phyloP scores from a whole-genome alignment of 1,284 basidiomycete genomes.

The Papiliotrema terrestris region DNA sequence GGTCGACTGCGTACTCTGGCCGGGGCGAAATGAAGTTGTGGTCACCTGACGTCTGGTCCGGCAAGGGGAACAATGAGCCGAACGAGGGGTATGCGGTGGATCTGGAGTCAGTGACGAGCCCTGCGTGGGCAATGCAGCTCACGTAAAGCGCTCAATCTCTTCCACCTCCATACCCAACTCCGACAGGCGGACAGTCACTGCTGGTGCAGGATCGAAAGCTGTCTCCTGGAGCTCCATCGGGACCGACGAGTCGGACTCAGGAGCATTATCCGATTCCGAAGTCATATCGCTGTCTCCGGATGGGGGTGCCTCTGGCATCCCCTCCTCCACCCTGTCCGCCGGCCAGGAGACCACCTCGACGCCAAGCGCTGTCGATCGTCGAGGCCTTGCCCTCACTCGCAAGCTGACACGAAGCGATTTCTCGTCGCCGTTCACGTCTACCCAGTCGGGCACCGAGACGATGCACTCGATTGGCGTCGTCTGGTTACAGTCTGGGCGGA shows the following conservation, averaged over 20 bases:
- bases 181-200: not conserved
- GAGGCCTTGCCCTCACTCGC: constrained; percentile 35
- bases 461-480: constrained; percentile 39
- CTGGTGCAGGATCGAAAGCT: not conserved
- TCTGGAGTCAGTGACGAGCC: too few relatives aligned
- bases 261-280: not conserved
- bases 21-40: constrained; percentile 28
- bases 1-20: constrained; percentile 13
- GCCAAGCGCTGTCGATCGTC: not conserved
- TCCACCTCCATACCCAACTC: constrained; percentile 47
- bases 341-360: not conserved
- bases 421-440: constrained; percentile 39
- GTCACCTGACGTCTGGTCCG: too few relatives aligned
- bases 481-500: constrained; percentile 19
- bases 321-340: not conserved
- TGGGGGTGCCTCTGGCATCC: too few relatives aligned
- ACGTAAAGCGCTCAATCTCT: constrained; percentile 38
- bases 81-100: constrained; percentile 23
- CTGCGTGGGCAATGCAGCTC: too few relatives aligned
- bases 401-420: constrained; percentile 32
- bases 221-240: constrained; percentile 14
- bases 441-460: constrained; percentile 41
- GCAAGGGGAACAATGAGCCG: constrained; percentile 28
- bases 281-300: not conserved
- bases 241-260: not conserved